Base-by-base conservation (phyloP, 192 early-diverging fungal species). In the Podila epigama region DNA sequence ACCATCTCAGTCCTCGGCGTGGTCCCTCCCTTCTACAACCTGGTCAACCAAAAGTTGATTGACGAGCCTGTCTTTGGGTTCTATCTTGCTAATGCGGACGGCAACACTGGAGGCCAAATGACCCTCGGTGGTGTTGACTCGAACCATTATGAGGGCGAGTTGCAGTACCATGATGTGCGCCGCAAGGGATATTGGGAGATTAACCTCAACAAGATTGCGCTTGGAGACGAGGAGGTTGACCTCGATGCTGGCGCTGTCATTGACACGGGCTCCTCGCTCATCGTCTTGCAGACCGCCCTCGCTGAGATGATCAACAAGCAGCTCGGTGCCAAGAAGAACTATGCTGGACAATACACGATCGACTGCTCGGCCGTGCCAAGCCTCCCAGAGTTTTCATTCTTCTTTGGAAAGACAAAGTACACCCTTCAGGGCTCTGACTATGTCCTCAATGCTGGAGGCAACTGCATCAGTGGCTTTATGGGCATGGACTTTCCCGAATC, bases 181-280 rank as follows among this genome's bases (percentile, higher is more conserved):
- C 91, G 95, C 70, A 95, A 95, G 82, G 96, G 89, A 1, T 99
- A 99, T 84, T 99, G 97, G 97, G 97, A 99, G 82, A 94, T 98
- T 51, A 89, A 91, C 32, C 82, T 99, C 18, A 83, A 91, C 60
- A 85, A 89, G 63, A 86, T 95, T 52, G 86, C 82, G 51, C 88
- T 98, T 63, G 95, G 90, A 62, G 93, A 90, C 41, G 88, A 91
- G n/a, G 84, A 89, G 28, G 72, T 95, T 62, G 70, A 88, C 32
- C 34, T 97, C 37, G 80, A 83, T 56, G 81, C 83, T 5, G 89
- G 90, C 22, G 94, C 95, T 11, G 95, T 94, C 31, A 97, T 98
- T 66, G 95, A 98, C 78, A 97, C 96, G 11, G 95, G 96, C 4
- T 88, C 92, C 34, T 97, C 95, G 35, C 84, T 99, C 60, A 84